phyloP scores from a whole-genome alignment of 1,284 basidiomycete species.

The Trametes versicolor region DNA sequence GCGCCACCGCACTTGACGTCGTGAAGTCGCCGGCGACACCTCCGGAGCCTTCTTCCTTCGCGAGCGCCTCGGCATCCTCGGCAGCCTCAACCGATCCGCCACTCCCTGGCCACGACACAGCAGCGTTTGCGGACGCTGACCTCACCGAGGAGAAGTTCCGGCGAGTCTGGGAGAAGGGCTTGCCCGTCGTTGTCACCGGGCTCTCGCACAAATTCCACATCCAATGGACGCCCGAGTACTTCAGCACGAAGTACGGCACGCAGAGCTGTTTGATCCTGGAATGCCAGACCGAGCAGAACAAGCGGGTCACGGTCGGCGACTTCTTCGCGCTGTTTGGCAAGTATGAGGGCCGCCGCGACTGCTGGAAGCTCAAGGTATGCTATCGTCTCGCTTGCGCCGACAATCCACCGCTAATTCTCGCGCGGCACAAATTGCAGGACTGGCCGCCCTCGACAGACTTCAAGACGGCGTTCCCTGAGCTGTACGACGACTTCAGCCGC shows the following conservation, averaged over 20 bases:
- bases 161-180: slow-evolving; percentile 75
- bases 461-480: slow-evolving; percentile 81
- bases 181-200: slow-evolving; percentile 81
- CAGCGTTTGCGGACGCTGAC: slow-evolving; percentile 57
- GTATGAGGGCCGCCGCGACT: slow-evolving; percentile 62
- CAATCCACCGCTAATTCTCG: slow-evolving; percentile 22
- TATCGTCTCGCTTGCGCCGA: slow-evolving; percentile 4
- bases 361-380: slow-evolving; percentile 86
- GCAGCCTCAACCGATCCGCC: slow-evolving; percentile 30
- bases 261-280: slow-evolving; percentile 82
- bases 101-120: slow-evolving; percentile 56
- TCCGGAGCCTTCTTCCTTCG: slow-evolving; percentile 39
- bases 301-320: slow-evolving; percentile 70
- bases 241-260: slow-evolving; percentile 74
- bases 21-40: slow-evolving; percentile 26
- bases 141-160: slow-evolving; percentile 74
- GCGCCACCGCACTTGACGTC: slow-evolving; percentile 16
- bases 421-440: slow-evolving; percentile 61
- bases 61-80: slow-evolving; percentile 31
- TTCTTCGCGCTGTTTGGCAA: slow-evolving; percentile 88
- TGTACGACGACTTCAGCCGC: slow-evolving; percentile 88
- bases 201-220: slow-evolving; percentile 69
- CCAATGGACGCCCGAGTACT: slow-evolving; percentile 86
- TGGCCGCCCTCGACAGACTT: slow-evolving; percentile 93
- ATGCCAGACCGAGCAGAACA: slow-evolving; percentile 77